Evolutionary conservation across 2,329 filamentous ascomycete species (phyloP), one percentile per base, ranked within the genome.

Genomic region (Fusarium liriodendri): DNA sequence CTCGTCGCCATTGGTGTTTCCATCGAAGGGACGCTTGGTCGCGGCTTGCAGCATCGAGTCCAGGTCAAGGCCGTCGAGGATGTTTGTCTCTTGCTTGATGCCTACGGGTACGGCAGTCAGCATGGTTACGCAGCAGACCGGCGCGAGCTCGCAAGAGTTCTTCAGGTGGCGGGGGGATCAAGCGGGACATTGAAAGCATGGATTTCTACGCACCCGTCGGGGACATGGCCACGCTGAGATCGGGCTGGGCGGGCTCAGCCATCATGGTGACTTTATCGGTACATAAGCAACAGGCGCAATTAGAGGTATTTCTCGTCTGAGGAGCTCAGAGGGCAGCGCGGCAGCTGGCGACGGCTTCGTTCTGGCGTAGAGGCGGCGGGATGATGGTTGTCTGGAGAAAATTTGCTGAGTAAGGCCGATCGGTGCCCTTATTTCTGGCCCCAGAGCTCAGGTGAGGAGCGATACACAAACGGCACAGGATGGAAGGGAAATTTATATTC

Each of bases 341-440:
- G 55, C 69, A 57, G 64, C 76, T 42, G 71, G 63, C 73, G 73
- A 71, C 40, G 68, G 27, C 47, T 52, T 52, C 47, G 47, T 52
- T 74, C 73, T 62, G 68, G 69, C 71, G 67, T 71, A 50, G 45
- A 27, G 57, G 65, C 66, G 69, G 74, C 76, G 71, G 76, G 75
- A 77, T 78, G 77, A 77, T 77, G 80, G 76, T 73, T 77, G 80
- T 79, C 77, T 74, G 80, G 80, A 82, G 81, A 84, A 84, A 84
- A 81, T 83, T 83, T 84, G 84, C 83, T 83, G 82, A 83, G 77
- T 83, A 78, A 83, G 82, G 76, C 78, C 67, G 64, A 64, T 62
- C 77, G 71, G 75, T 83, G 82, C 82, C 82, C 81, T 84, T 82
- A 82, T 82, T 82, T 81, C 80, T 76, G 82, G 82, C 82, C 82